Base-by-base conservation (phyloP, 2,329 filamentous ascomycete species). In the Neofusicoccum cordaticola region DNA sequence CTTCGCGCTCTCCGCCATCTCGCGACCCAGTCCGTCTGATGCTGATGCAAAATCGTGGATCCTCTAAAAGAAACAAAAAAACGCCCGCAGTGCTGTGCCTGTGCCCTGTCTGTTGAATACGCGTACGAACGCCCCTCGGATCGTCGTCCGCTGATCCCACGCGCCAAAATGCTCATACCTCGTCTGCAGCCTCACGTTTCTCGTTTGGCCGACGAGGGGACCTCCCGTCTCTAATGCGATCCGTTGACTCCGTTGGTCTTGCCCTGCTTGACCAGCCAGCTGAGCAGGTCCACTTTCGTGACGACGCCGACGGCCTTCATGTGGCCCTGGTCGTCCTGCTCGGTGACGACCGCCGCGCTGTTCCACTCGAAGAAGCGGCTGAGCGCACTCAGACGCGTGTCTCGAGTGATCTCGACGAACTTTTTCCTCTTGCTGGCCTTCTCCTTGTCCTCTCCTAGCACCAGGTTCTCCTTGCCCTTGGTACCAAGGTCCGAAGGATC, bases 331-430 rank as follows among this genome's bases (percentile, higher is more conserved):
- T 66, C 85, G 66, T 85, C 84, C 70, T 86, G 84, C 77, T 98
- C 93, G 0, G 94, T 99, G 2, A 99, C 92, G 56, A 99, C 88
- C 0, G 95, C 95, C 0, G 95, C 94, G 70, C 91, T 95, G 79
- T 99, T 98, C 93, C 95, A 98, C 80, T 98, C 93, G 69, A 98
- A 92, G 80, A 99, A 99, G 73, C 91, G 88, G 82, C 92, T 94
- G 62, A 99, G 84, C 50, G 90, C 89, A 52, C 85, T 86, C 44
- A 99, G 83, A 2, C 90, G 90, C 1, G 95, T 99, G 69, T 97
- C 91, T 75, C 90, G 83, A 6, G 95, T 98, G 74, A 99, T 97
- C 79, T 98, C 91, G 58, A 98, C 90, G 79, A 97, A 99, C 74
- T 90, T 88, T 65, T 88, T 84, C 22, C 77, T 69, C 35, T 67